Evolutionary conservation across 352 stramenopile species (phyloP), one percentile per base, ranked within the genome.

Genomic region (Pythium oligandrum): DNA sequence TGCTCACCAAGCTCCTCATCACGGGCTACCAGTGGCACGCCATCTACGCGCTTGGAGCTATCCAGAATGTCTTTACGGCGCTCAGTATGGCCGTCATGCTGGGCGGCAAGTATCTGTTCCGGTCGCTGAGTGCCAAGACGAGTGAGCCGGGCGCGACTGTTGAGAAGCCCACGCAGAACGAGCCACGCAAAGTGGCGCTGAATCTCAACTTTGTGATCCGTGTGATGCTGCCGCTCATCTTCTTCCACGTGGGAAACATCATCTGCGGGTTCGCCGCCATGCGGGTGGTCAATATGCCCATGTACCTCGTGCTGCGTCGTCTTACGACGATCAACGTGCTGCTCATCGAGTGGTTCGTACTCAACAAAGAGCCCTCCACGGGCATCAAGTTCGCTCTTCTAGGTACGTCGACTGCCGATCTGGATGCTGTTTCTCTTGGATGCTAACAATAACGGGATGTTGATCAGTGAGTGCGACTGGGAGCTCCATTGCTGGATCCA

Each of bases 291-390:
- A 88, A 90, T 55, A 77, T 90, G 63, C 79, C 79, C 47, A 90
- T 90, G 79, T 90, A 67, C 52, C 64, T 67, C 46, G 79, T 90
- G 49, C 62, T 90, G 44, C 76, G 79, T 26, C 68, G 79, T 6
- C 66, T 90, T 47, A 88, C 76, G 8, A 90, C 79, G 8, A 61
- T 90, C 66, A 88, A 84, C 34, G 78, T 90, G 50, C 71, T 90
- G 66, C 61, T 88, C 48, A 85, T 90, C 61, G 79, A 90, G 53
- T 88, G 74, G 73, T 63, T 90, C 63, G 70, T 87, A 51, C 66
- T 87, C 40, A 59, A 72, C 63, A 85, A 90, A 58, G 48, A 66
- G 9, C 78, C 85, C 52, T 70, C 79, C 0, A 68, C 51, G 1
- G 59, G 63, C 8, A 71, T 86, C 61, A 86, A 85, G 55, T 47